A percentile compares a stretch with the other conserved stretches of the same genome.
phyloP scores from a whole-genome alignment of 495 filamentous ascomycete species.

The Talaromyces nanjingensis region DNA sequence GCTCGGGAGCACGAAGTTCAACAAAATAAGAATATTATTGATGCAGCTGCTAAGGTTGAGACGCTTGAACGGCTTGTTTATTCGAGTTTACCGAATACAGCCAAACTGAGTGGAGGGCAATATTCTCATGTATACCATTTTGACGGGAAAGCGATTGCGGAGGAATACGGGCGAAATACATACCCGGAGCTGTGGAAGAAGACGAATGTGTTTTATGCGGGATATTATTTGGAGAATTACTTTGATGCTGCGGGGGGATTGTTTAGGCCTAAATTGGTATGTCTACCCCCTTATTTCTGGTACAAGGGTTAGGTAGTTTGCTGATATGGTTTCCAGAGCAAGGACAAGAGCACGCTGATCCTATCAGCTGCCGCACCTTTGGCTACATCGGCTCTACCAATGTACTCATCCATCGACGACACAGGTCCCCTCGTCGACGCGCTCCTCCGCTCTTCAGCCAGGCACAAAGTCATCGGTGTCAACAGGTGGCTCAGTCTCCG shows the following conservation, averaged over 20 bases:
- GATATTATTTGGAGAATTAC: conserved; percentile 29
- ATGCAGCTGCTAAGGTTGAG: conserved; percentile 34
- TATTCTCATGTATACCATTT: conserved; percentile 33
- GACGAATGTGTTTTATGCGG: conserved; percentile 33
- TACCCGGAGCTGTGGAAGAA: conserved; percentile 36
- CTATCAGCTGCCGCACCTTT: not conserved
- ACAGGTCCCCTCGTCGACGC: not conserved
- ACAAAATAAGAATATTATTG: conserved; percentile 41
- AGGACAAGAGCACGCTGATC: not conserved
- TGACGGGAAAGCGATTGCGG: conserved; percentile 29
- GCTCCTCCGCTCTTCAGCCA: not conserved
- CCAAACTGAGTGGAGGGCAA: conserved; percentile 25
- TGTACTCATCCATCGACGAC: not conserved
- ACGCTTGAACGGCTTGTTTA: conserved; percentile 36
- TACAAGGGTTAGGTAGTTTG: no score
- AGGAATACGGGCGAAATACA: conserved; percentile 22
- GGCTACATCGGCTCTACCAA: not conserved
- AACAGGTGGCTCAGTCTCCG: not conserved
- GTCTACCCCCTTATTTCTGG: not conserved
- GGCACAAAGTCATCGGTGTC: not conserved
- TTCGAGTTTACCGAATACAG: conserved; percentile 24
- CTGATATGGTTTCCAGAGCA: not conserved
- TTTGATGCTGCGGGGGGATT: not conserved
- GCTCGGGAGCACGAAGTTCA: conserved; percentile 37
- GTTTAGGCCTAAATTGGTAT: not conserved